Evolutionary conservation across 768 basidiomycete genomes (phyloP).

Genomic region (Chlorophyllum brunneum): DNA sequence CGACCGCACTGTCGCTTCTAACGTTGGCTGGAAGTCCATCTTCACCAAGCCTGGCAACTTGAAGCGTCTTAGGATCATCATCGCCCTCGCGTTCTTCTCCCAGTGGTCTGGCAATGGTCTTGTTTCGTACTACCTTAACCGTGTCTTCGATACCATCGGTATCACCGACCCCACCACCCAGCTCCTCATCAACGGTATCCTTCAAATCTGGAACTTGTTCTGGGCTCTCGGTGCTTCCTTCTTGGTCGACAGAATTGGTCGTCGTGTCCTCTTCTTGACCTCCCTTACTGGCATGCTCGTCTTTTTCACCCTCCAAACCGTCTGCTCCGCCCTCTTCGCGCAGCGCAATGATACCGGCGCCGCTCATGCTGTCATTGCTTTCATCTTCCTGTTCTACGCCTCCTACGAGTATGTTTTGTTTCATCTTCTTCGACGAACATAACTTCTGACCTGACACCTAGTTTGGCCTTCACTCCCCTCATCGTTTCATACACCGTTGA

Average conservation of each 20-base stretch:
- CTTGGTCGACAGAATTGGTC: slow-evolving; percentile 60
- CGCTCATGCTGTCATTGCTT: slow-evolving; percentile 72
- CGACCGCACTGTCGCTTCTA: slow-evolving; percentile 55
- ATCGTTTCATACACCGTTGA: slow-evolving; percentile 87
- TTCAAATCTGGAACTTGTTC: slow-evolving; percentile 76
- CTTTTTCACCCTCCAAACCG: slow-evolving; percentile 67
- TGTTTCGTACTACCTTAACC: slow-evolving; percentile 77
- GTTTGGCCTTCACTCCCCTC: slow-evolving; percentile 80
- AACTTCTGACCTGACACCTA: slow-evolving; percentile 18
- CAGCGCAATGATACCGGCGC: slow-evolving; percentile 37
- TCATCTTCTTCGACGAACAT: background rate
- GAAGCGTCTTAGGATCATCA: slow-evolving; percentile 71
- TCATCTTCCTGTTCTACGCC: slow-evolving; percentile 82
- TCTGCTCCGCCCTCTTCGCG: slow-evolving; percentile 56
- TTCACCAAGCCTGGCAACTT: slow-evolving; percentile 66
- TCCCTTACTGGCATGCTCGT: slow-evolving; percentile 57
- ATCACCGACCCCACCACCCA: slow-evolving; percentile 58
- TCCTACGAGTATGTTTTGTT: slow-evolving; percentile 59
- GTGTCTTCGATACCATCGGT: slow-evolving; percentile 66
- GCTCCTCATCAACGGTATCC: slow-evolving; percentile 82
- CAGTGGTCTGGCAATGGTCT: slow-evolving; percentile 87
- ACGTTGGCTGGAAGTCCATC: slow-evolving; percentile 68
- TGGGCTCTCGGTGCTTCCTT: slow-evolving; percentile 30
- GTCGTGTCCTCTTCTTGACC: slow-evolving; percentile 66
- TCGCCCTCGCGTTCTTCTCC: slow-evolving; percentile 79